Evolutionary conservation across 2,329 filamentous ascomycete genomes (phyloP).

Genomic region (Tolypocladium sp.): DNA sequence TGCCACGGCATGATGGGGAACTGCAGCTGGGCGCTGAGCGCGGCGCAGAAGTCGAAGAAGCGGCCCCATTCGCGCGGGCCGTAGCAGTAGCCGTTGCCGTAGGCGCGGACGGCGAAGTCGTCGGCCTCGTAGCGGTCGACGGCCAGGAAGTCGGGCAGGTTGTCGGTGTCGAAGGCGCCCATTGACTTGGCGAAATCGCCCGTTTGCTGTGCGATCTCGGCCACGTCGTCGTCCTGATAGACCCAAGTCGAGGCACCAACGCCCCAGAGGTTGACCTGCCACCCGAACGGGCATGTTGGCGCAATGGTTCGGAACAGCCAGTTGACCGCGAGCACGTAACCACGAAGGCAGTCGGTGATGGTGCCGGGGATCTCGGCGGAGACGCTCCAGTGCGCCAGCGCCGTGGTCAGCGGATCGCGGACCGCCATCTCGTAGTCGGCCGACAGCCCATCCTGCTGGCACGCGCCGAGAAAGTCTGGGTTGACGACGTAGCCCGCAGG

Average conservation of each 20-base stretch:
- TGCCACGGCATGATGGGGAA: conserved; percentile 3
- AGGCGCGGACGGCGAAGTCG: conserved; percentile 1
- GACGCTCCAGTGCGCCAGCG: background rate
- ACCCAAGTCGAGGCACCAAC: background rate
- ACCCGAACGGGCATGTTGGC: background rate
- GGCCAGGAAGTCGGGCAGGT: conserved; percentile 1
- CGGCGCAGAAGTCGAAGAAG: conserved; percentile 2
- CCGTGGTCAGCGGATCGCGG: background rate
- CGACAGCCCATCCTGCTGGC: background rate
- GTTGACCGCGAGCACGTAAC: conserved; percentile 2
- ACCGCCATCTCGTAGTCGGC: background rate
- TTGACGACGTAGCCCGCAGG: conserved; percentile 1
- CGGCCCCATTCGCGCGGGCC: conserved; percentile 1
- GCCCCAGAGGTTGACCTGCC: conserved; percentile 3
- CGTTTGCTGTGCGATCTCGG: background rate
- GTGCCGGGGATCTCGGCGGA: background rate
- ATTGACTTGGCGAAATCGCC: background rate
- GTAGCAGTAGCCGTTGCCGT: conserved; percentile 3
- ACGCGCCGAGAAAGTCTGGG: conserved; percentile 1
- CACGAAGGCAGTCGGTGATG: background rate
- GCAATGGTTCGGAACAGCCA: conserved; percentile 2
- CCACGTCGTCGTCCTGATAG: background rate
- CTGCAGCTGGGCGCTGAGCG: background rate
- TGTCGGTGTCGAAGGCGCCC: background rate
- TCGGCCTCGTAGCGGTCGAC: conserved; percentile 4